Base-by-base conservation (phyloP, 306 rosid genomes). In the Sphenostylis stenocarpa region DNA sequence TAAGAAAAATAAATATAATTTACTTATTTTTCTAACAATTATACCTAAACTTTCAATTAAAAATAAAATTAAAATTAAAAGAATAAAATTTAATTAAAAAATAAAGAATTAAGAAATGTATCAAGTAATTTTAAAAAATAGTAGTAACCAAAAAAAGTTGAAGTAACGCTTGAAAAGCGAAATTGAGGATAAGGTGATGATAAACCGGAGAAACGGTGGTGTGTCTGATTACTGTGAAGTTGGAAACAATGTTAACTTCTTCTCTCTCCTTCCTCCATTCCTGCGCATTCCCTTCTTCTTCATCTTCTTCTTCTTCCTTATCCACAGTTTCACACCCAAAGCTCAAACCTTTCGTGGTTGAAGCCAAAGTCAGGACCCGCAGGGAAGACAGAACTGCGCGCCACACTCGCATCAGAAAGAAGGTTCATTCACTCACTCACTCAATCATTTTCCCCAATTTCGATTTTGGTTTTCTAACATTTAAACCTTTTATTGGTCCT, bases 351-450 rank as follows among this genome's bases (percentile, higher is more conserved):
- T 81, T 88, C 13, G 83, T 77, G 17, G 82, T 92, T 33, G 79
- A 87, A 81, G 90, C 91, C 85, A 84, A 82, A 13, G 23, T 81
- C 74, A 71, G 26, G 6, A 85, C 93, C 83, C 72, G 91, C 75
- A 82, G 85, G 17, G 89, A 88, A 60, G 87, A 92, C 84, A 72
- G 97, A 21, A 77, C 83, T 34, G 97, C 97, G 1, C 96, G 96
- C 73, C 97, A 88, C 75, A 19, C 29, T 44, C 93, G 97, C 52
- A 72, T 82, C 79, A 55, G 85, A 57, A 82, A 82, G 79, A 82
- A 77, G 85, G 85, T 81, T 16, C 14, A 2, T 23, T 55, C 33
- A 1, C 15, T 52, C 58, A 1, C 26, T 44, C 60, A 24, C 72
- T 75, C 58, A 1, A 17, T 44, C 60, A 24, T 63, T 75, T 48